Evolutionary conservation across 805 yeast species (phyloP).

Genomic region (Cephaloascus albidus): DNA sequence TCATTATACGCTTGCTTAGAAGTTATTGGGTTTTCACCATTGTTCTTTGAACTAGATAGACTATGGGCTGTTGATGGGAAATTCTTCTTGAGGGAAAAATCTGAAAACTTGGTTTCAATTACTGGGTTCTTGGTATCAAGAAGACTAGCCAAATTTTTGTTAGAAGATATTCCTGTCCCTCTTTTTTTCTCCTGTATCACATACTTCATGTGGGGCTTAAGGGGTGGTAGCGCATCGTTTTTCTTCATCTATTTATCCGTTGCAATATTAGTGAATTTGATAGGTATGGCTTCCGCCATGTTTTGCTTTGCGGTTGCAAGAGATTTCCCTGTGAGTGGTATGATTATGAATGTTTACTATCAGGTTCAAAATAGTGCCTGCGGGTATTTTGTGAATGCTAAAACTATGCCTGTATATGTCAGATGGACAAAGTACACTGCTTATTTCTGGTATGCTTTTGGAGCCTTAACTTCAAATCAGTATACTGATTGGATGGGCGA

Average conservation of each 20-base stretch:
- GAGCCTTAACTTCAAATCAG: slow-evolving; percentile 28
- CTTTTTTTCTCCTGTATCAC: slow-evolving; percentile 50
- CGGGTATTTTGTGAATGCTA: slow-evolving; percentile 32
- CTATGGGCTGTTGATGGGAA: slow-evolving; percentile 28
- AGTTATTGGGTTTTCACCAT: slow-evolving; percentile 28
- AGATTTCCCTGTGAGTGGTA: slow-evolving; percentile 18
- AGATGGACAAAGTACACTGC: slow-evolving; percentile 31
- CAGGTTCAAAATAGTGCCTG: slow-evolving; percentile 33
- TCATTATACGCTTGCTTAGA: slow-evolving; percentile 25
- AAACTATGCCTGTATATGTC: slow-evolving; percentile 34
- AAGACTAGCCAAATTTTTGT: slow-evolving; percentile 50
- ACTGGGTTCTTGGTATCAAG: slow-evolving; percentile 61
- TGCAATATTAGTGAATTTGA: slow-evolving; percentile 15
- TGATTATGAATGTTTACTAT: slow-evolving; percentile 21
- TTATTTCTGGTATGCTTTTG: slow-evolving; percentile 33
- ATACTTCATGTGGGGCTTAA: slow-evolving; percentile 71
- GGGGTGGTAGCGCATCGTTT: slow-evolving; percentile 20
- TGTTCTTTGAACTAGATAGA: slow-evolving; percentile 27
- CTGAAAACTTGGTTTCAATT: slow-evolving; percentile 59
- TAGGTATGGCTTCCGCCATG: slow-evolving; percentile 25
- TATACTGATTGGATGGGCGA: slow-evolving; percentile 27
- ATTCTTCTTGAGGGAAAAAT: slow-evolving; percentile 45
- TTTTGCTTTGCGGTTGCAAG: slow-evolving; percentile 20
- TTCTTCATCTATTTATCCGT: slow-evolving; percentile 24
- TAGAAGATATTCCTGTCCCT: slow-evolving; percentile 64